phyloP scores from a whole-genome alignment of 495 filamentous ascomycete species.

The Xylaria longipes region DNA sequence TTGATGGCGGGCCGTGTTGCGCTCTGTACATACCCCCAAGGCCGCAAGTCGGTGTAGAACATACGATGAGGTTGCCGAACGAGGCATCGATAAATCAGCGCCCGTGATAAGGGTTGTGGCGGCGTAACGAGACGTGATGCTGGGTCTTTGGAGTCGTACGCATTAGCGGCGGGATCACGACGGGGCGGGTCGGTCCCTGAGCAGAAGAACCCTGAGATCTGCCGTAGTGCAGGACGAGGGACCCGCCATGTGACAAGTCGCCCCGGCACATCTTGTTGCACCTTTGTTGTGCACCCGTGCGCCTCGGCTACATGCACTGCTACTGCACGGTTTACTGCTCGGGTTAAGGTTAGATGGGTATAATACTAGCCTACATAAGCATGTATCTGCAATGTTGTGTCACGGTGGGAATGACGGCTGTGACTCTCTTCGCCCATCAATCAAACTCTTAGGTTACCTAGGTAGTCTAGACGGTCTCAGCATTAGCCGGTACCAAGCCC shows the following conservation, averaged over 20 bases:
- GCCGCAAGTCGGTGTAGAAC: not conserved
- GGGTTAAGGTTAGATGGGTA: not conserved
- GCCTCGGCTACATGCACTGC: constrained; percentile 1
- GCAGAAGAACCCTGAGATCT: too few species aligned
- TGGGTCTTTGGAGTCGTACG: not conserved
- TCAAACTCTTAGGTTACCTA: not conserved
- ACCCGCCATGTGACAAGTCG: not conserved
- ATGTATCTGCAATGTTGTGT: constrained; percentile 11
- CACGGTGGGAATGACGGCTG: constrained; percentile 8
- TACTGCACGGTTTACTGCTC: not conserved
- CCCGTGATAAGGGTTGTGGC: not conserved
- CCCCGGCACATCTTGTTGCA: not conserved
- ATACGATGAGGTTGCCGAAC: not conserved
- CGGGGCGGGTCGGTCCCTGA: constrained; percentile 3
- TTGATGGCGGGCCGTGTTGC: not conserved
- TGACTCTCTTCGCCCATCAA: not conserved
- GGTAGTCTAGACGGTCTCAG: not conserved
- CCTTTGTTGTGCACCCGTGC: not conserved
- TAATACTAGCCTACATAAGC: not conserved
- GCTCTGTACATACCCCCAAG: constrained; percentile 3
- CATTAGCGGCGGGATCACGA: constrained; percentile 14
- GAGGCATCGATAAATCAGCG: not conserved
- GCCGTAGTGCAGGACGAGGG: not conserved
- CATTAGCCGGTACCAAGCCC: constrained; percentile 16
- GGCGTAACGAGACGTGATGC: not conserved